Evolutionary conservation across 2,329 filamentous ascomycete genomes (phyloP), one percentile per base, ranked within the genome.

Genomic region (Epichloe glyceriae): DNA sequence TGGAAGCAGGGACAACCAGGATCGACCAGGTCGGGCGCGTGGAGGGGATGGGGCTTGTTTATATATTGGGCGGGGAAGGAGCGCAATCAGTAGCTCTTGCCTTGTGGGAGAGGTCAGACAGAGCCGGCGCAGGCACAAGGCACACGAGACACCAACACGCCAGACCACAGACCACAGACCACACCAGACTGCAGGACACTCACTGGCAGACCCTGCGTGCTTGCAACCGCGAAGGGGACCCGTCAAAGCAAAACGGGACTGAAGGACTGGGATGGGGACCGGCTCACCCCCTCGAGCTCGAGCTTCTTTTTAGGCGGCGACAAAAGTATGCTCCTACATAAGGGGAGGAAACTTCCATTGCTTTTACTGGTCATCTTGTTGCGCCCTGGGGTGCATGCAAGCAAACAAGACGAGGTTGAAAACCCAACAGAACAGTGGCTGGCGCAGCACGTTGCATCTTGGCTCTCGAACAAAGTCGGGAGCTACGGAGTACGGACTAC

Each of bases 1-100:
- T 35, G 43, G 50, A 42, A 48, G 26, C 64, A 68, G 67, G 64
- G 62, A 64, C 63, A 67, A 57, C 50, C 51, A 57, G 47, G 53
- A 56, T 22, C 55, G 64, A 66, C 67, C 64, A 64, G 65, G 70
- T 69, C 70, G 74, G 72, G 73, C 72, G 74, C 73, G 74, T 63
- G 69, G 72, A 67, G 70, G 70, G 70, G 65, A 64, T 52, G 64
- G 71, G 70, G 67, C 65, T 67, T 75, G 73, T 78, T 80, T 80
- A 79, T 80, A 80, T 80, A 73, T 71, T 69, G 70, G 73, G 74
- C 74, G 71, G 71, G 70, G 68, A 66, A 70, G 69, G 67, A 70
- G 65, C 72, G 70, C 74, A 78, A 78, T 78, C 74, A 78, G 73
- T 77, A 54, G 54, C 55, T 53, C 54, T 51, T 55, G 44, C 52